Percentiles rank a stretch among this genome's conserved stretches.
These are phyloP conservation scores for Aspergillus ustus DNA, from an alignment of 2,329 filamentous ascomycete species.

Conservation along the genomic window DNA sequence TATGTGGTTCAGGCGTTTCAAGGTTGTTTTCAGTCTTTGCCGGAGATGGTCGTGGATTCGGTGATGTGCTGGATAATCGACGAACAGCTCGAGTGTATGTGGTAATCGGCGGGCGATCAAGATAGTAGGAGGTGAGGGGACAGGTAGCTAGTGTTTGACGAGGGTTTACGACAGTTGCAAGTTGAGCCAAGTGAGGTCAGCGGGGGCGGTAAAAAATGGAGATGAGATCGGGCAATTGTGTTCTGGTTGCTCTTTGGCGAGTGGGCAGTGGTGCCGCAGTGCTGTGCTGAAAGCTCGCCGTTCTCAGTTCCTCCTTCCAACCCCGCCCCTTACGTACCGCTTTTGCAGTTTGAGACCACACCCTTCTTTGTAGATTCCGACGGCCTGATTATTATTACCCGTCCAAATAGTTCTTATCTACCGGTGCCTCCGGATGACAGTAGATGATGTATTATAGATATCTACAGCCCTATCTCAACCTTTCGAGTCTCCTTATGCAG, in stretches of 20 bases:
- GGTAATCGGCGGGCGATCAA: no score
- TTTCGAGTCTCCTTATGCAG: no score
- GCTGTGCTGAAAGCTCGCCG: not conserved
- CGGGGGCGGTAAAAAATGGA: slow-evolving; percentile 17
- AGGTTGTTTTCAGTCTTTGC: not conserved
- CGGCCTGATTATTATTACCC: no score
- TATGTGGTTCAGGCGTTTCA: not conserved
- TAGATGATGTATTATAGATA: no score
- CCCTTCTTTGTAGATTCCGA: no score
- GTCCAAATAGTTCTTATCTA: no score
- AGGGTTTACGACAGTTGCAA: not conserved
- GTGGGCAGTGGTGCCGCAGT: not conserved
- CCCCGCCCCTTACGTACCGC: not conserved
- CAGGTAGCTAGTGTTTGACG: not conserved
- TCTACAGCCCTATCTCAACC: no score
- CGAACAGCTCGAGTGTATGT: no score
- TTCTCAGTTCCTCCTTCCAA: not conserved
- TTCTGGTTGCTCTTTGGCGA: slow-evolving; percentile 4
- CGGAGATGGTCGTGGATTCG: not conserved
- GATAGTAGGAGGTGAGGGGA: not conserved
- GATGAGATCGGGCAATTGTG: not conserved
- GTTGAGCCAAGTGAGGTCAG: not conserved
- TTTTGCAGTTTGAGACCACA: no score
- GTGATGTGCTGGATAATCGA: no score
- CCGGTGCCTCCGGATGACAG: no score